These are phyloP conservation scores for Dryadomyces quercus-mongolicae DNA, from an alignment of 2,329 filamentous ascomycete genomes.

Conservation along the genomic window DNA sequence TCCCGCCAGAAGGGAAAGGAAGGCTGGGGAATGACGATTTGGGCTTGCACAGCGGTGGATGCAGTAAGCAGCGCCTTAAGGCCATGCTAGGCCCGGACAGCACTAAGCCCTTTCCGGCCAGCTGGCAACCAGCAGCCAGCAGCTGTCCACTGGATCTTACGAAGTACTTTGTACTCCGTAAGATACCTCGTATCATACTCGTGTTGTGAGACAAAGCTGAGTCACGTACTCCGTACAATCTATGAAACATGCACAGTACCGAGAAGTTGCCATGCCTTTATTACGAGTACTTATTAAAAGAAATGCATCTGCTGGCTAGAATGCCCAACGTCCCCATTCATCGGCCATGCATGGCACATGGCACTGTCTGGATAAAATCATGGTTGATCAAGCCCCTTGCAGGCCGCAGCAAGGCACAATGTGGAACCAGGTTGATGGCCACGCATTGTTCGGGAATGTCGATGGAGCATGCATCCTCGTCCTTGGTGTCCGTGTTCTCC, in stretches of 20 bases:
- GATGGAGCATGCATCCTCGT: neutral
- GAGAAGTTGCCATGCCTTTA: neutral
- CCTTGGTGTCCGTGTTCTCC: neutral
- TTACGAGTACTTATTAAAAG: neutral
- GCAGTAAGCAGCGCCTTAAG: neutral
- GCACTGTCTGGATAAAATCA: slow-evolving; percentile 22
- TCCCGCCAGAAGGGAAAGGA: slow-evolving; percentile 9
- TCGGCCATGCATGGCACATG: slow-evolving; percentile 29
- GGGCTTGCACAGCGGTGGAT: neutral
- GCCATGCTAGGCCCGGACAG: neutral
- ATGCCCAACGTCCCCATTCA: neutral
- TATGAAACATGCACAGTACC: too few species aligned
- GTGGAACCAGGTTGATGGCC: slow-evolving; percentile 28
- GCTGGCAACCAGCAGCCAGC: neutral
- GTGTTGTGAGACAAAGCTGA: neutral
- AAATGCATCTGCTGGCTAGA: too few species aligned
- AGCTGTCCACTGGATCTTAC: neutral
- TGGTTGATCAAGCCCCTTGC: slow-evolving; percentile 26
- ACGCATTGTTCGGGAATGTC: slow-evolving; percentile 27
- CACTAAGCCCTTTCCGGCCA: neutral
- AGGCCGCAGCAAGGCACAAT: slow-evolving; percentile 24
- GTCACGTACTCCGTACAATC: too few species aligned
- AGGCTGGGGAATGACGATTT: slow-evolving; percentile 10
- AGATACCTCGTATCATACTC: too few species aligned
- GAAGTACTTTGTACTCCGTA: neutral